Evolutionary conservation across 164 flowering plant species (phyloP).

Genomic region (Saururus chinensis): DNA sequence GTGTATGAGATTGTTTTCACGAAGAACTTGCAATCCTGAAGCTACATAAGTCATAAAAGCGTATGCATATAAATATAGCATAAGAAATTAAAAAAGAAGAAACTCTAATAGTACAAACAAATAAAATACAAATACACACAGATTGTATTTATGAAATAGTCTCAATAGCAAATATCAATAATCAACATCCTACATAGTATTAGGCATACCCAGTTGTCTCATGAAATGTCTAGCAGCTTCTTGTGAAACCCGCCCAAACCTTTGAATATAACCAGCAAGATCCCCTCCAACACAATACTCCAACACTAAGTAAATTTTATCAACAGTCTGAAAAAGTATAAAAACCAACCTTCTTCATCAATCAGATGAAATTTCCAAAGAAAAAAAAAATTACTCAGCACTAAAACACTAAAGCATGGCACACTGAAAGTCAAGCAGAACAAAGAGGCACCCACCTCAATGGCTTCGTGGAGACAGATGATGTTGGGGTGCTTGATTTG

Average conservation of each 20-base stretch:
- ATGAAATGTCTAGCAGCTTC: constrained; percentile 43
- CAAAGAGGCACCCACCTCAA: constrained; percentile 17
- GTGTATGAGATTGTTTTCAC: constrained; percentile 43
- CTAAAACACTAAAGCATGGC: no score
- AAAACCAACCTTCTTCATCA: neutral
- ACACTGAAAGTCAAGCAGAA: neutral
- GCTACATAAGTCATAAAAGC: constrained; percentile 22
- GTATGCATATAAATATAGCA: neutral
- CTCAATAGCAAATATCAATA: no score
- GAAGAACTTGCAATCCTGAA: constrained; percentile 46
- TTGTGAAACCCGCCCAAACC: constrained; percentile 36
- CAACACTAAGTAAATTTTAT: constrained; percentile 40
- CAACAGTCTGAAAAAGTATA: constrained; percentile 18
- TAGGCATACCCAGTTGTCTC: constrained; percentile 23
- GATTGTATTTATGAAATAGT: no score
- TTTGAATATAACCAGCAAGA: constrained; percentile 39
- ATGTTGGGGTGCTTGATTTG: constrained; percentile 41
- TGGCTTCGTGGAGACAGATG: constrained; percentile 35
- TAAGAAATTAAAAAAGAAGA: neutral
- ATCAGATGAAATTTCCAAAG: neutral
- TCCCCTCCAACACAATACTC: constrained; percentile 56
- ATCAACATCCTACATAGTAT: no score
- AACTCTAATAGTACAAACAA: neutral
- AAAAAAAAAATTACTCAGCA: no score
- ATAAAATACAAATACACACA: no score